These are phyloP conservation scores for Curvularia lunata DNA, from an alignment of 2,329 filamentous ascomycete genomes.

Conservation along the genomic window DNA sequence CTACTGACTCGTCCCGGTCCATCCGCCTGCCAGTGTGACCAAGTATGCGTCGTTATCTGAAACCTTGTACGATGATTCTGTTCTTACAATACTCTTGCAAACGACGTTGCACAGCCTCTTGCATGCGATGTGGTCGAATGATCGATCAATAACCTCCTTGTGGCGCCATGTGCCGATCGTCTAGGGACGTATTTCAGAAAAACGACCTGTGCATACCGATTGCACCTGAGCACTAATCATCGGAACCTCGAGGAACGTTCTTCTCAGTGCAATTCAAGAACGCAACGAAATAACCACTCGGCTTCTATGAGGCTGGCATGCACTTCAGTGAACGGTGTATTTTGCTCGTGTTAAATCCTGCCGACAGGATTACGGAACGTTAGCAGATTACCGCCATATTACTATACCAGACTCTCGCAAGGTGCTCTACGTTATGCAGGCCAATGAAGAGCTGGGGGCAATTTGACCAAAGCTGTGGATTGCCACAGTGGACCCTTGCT, in stretches of 20 bases:
- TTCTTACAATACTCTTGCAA: constrained; percentile 1
- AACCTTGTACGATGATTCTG: constrained; percentile 3
- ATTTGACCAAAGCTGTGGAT: neutral
- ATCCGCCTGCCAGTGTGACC: constrained; percentile 14
- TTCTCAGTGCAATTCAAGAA: constrained; percentile 1
- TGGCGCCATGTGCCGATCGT: constrained; percentile 13
- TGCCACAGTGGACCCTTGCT: neutral
- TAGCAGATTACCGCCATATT: neutral
- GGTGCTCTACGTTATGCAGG: neutral
- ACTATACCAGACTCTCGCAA: neutral
- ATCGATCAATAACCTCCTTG: constrained; percentile 4
- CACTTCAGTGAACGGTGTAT: constrained; percentile 8
- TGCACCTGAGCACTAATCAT: neutral
- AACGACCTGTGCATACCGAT: constrained; percentile 11
- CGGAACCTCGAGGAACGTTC: neutral
- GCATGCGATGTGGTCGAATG: neutral
- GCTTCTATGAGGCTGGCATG: neutral
- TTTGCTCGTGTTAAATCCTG: constrained; percentile 1
- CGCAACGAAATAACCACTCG: neutral
- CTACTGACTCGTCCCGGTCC: constrained; percentile 23
- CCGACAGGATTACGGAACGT: constrained; percentile 1
- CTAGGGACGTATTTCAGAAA: constrained; percentile 1
- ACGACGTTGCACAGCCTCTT: constrained; percentile 5
- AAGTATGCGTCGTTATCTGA: constrained; percentile 11
- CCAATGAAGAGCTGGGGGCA: neutral